A percentile compares a stretch with the other conserved stretches of the same genome.
phyloP scores from a whole-genome alignment of 495 filamentous ascomycete species.

The Penicillium herquei region DNA sequence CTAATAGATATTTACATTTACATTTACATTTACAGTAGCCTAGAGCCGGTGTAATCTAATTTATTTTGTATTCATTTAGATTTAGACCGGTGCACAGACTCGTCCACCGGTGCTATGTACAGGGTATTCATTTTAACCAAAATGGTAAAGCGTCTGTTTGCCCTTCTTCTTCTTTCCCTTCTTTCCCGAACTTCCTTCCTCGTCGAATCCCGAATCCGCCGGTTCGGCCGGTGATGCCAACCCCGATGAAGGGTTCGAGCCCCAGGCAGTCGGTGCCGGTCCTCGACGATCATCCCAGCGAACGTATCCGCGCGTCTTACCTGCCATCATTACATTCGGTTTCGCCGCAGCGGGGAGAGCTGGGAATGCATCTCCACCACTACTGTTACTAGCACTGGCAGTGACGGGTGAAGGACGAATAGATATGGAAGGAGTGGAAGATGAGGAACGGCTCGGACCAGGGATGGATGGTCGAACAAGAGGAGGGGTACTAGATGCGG shows the following conservation, averaged over 20 bases:
- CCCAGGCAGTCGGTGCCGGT: constrained; percentile 48
- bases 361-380: constrained; percentile 61
- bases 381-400: constrained; percentile 2
- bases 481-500: constrained; percentile 30
- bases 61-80: too few relatives aligned
- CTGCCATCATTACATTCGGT: constrained; percentile 76
- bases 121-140: constrained; percentile 36
- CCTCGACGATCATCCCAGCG: constrained; percentile 58
- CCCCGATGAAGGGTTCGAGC: constrained; percentile 24
- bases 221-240: constrained; percentile 26
- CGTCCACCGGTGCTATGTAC: too few relatives aligned
- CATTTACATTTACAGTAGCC: too few relatives aligned
- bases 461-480: constrained; percentile 27
- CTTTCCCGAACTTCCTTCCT: constrained; percentile 46
- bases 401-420: constrained; percentile 5
- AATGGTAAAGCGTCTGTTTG: constrained; percentile 71
- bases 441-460: constrained; percentile 22
- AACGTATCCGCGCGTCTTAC: constrained; percentile 70
- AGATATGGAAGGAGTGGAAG: constrained; percentile 21
- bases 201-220: constrained; percentile 29
- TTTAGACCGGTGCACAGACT: too few relatives aligned
- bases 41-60: too few relatives aligned
- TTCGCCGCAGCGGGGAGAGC: constrained; percentile 76
- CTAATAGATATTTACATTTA: too few relatives aligned
- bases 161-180: constrained; percentile 76